These are phyloP conservation scores for Leccinum broughii DNA, from an alignment of 768 basidiomycete genomes.

Conservation along the genomic window DNA sequence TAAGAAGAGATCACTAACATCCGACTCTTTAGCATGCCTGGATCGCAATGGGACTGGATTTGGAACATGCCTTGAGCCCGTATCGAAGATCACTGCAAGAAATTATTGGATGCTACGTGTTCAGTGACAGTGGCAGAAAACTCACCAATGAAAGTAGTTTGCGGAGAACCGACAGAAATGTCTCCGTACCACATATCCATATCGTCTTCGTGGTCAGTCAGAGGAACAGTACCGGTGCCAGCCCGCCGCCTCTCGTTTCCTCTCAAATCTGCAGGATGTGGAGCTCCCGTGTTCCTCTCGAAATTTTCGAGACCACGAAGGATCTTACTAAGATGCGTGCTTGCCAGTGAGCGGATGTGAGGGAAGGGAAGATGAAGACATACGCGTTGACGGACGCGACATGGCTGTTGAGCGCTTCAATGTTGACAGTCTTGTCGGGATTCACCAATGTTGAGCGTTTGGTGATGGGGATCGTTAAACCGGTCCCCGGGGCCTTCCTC, in stretches of 20 bases:
- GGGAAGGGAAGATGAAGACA: not conserved
- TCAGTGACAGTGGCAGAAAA: not conserved
- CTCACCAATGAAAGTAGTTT: not conserved
- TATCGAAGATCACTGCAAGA: not conserved
- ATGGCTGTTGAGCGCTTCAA: constrained; percentile 8
- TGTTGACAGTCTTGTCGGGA: constrained; percentile 4
- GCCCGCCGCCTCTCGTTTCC: not conserved
- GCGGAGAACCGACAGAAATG: constrained; percentile 10
- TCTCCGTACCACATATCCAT: constrained; percentile 9
- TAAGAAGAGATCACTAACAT: constrained; percentile 28
- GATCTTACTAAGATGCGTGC: not conserved
- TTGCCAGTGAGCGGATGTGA: not conserved
- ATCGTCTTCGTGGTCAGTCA: not conserved
- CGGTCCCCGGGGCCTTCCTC: not conserved
- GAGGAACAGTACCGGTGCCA: not conserved
- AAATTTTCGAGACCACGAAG: not conserved
- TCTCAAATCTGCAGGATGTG: not conserved
- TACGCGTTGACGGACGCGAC: constrained; percentile 7
- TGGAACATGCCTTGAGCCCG: constrained; percentile 12
- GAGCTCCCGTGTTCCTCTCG: constrained; percentile 4
- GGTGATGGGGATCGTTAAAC: constrained; percentile 10
- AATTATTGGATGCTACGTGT: not conserved
- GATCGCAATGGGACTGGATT: not conserved
- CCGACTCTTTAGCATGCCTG: not conserved
- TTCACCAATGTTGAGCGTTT: constrained; percentile 11